Conservation (phyloP, 495 filamentous ascomycete species). For the Aspergillus ellipticus region DNA sequence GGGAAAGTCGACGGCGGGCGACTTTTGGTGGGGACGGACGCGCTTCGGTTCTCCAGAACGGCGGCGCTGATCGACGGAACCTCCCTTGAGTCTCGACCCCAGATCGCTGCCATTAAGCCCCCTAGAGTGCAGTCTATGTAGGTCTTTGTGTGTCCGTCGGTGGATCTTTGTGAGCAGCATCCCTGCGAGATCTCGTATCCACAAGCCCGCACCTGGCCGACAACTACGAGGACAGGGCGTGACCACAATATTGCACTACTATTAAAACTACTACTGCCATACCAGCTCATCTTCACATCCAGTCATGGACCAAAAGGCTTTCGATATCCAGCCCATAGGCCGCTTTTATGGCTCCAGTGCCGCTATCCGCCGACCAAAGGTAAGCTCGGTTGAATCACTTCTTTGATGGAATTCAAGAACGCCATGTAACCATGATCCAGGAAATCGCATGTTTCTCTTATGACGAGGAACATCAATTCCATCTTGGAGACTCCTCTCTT, state of each 20-base stretch:
- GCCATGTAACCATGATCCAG: conserved; percentile 31
- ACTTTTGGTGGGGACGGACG: conserved; percentile 14
- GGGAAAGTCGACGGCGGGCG: conserved; percentile 5
- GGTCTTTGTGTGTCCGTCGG: not conserved
- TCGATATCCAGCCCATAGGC: conserved; percentile 60
- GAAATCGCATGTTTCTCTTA: conserved; percentile 92
- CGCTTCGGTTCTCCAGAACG: conserved; percentile 9
- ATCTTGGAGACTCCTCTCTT: conserved; percentile 70
- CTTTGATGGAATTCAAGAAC: not conserved
- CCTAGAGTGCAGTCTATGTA: not conserved
- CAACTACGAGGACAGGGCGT: not conserved
- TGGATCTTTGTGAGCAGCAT: not conserved
- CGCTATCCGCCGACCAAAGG: conserved; percentile 65
- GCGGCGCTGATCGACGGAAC: conserved; percentile 2
- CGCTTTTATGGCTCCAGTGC: conserved; percentile 59
- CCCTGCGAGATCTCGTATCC: not conserved
- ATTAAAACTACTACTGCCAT: not conserved
- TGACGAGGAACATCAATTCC: conserved; percentile 74
- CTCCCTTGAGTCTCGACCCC: not conserved
- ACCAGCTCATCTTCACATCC: not conserved
- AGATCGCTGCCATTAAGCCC: not conserved
- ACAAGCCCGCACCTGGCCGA: not conserved
- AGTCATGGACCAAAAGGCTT: conserved; percentile 37
- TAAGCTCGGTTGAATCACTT: conserved; percentile 25
- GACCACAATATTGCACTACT: not conserved